These are phyloP conservation scores for Bothriochloa decipiens DNA, from an alignment of 176 grass and related monocot species.

Conservation along the genomic window DNA sequence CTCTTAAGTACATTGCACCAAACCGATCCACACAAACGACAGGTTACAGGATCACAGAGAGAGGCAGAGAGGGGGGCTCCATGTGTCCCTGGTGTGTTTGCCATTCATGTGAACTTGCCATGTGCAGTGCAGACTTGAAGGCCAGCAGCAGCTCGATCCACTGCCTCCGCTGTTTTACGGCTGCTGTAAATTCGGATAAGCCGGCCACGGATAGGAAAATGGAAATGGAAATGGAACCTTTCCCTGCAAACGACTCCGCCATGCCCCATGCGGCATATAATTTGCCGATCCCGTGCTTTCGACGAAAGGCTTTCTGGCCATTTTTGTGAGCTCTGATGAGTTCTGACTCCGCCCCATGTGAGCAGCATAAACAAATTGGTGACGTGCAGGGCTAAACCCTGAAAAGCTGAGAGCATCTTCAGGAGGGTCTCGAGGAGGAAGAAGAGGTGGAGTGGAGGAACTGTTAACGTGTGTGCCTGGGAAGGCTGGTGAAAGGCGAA, in stretches of 20 bases:
- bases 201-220: background rate
- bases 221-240: background rate
- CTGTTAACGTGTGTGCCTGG: background rate
- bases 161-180: background rate
- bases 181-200: background rate
- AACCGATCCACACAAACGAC: background rate
- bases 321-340: conserved; percentile 16
- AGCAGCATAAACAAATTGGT: conserved; percentile 3
- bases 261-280: background rate
- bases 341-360: conserved; percentile 32
- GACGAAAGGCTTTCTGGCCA: background rate
- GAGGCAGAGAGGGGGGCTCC: conserved; percentile 38
- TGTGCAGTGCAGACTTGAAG: conserved; percentile 23
- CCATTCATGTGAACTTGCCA: conserved; percentile 22
- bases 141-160: background rate
- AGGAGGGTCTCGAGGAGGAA: background rate
- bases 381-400: conserved; percentile 12
- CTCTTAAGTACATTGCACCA: background rate
- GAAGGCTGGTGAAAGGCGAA: conserved; percentile 23
- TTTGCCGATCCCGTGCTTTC: conserved; percentile 9
- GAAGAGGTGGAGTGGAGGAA: background rate
- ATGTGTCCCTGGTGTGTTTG: conserved; percentile 39
- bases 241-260: background rate
- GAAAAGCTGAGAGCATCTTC: conserved; percentile 39
- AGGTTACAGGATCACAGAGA: background rate